Percentiles rank a stretch among this genome's conserved stretches.
These are phyloP conservation scores for Spinacia oleracea DNA, from an alignment of 179 eudicot species.

Conservation along the genomic window DNA sequence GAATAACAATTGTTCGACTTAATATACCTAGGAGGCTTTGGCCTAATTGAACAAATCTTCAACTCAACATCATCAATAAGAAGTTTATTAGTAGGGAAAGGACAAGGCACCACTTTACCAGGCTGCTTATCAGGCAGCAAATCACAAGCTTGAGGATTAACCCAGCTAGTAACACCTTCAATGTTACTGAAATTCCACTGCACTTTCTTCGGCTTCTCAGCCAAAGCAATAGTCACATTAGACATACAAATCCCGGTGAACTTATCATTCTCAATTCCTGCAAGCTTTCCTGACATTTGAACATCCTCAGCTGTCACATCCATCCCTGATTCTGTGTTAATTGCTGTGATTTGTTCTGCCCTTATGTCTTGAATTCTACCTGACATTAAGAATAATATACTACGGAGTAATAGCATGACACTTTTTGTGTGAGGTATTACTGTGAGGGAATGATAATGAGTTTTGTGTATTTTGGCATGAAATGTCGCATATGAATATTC, in stretches of 20 bases:
- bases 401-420: background rate
- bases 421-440: background rate
- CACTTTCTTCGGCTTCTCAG: constrained; percentile 51
- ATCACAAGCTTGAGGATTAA: constrained; percentile 57
- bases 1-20: constrained; percentile 3
- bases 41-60: constrained; percentile 49
- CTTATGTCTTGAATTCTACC: constrained; percentile 75
- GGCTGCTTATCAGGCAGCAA: constrained; percentile 53
- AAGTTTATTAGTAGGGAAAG: constrained; percentile 55
- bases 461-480: background rate
- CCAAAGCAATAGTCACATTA: constrained; percentile 54
- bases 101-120: constrained; percentile 37
- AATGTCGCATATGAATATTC: background rate
- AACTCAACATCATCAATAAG: constrained; percentile 55
- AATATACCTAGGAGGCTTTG: constrained; percentile 23
- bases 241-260: constrained; percentile 75
- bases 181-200: constrained; percentile 71
- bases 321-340: constrained; percentile 71
- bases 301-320: constrained; percentile 66
- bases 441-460: background rate
- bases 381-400: constrained; percentile 9
- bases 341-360: constrained; percentile 65
- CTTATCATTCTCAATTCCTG: constrained; percentile 57
- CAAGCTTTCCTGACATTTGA: constrained; percentile 57
- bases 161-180: constrained; percentile 53